Percentiles rank a stretch among this genome's conserved stretches.
phyloP scores from a whole-genome alignment of 2,329 filamentous ascomycete genomes.

The Talaromyces amestolkiae region DNA sequence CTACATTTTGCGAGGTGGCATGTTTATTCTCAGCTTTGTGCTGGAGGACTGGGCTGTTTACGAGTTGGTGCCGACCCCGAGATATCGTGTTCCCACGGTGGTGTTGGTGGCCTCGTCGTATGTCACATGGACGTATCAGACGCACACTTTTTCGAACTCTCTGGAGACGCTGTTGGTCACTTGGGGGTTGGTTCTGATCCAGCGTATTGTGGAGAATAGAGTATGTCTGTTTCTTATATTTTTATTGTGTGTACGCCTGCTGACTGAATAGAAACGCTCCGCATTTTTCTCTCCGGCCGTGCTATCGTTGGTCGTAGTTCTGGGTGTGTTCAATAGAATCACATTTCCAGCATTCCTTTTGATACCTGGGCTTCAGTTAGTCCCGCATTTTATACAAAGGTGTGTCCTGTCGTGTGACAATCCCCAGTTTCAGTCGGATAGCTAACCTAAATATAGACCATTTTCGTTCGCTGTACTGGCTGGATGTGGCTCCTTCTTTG shows the following conservation, averaged over 20 bases:
- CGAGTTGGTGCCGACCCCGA: conserved; percentile 77
- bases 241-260: neutral
- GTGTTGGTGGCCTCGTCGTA: conserved; percentile 91
- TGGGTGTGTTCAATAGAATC: conserved; percentile 93
- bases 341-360: conserved; percentile 93
- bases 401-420: conserved; percentile 44
- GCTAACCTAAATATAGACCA: conserved; percentile 46
- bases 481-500: conserved; percentile 64
- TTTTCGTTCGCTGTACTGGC: conserved; percentile 62
- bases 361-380: conserved; percentile 75
- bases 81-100: conserved; percentile 69
- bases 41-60: conserved; percentile 96
- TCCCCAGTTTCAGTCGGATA: neutral
- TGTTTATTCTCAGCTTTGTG: conserved; percentile 95
- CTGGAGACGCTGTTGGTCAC: conserved; percentile 89
- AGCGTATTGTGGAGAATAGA: conserved; percentile 76
- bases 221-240: conserved; percentile 44
- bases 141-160: conserved; percentile 97
- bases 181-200: conserved; percentile 90
- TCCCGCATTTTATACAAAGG: conserved; percentile 83
- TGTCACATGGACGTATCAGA: conserved; percentile 98
- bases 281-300: conserved; percentile 73
- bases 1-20: conserved; percentile 80
- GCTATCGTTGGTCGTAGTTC: conserved; percentile 76
- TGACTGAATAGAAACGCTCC: conserved; percentile 60